Percentiles rank a stretch among this genome's conserved stretches.
phyloP scores from a whole-genome alignment of 345 rosid genomes.

The Corchorus olitorius region DNA sequence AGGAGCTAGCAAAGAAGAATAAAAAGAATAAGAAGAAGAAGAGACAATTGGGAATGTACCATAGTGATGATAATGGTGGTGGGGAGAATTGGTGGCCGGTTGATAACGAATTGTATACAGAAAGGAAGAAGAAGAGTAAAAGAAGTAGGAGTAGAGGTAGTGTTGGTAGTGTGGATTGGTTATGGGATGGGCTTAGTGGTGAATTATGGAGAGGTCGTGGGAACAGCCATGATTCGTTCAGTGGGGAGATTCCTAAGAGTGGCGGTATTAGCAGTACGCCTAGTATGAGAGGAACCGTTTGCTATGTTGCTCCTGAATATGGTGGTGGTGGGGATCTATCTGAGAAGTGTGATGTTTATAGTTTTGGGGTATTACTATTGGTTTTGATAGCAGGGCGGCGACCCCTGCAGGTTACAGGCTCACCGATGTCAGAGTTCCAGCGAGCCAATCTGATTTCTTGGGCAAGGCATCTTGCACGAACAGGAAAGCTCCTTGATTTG shows the following conservation, averaged over 20 bases:
- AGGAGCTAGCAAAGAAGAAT: conserved; percentile 70
- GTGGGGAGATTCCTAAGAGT: conserved; percentile 76
- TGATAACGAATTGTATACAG: conserved; percentile 48
- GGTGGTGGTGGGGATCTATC: conserved; percentile 74
- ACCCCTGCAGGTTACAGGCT: conserved; percentile 75
- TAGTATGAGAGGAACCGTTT: conserved; percentile 96
- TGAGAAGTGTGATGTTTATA: conserved; percentile 88
- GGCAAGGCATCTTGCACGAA: conserved; percentile 79
- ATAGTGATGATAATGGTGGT: conserved; percentile 37
- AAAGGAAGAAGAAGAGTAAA: conserved; percentile 60
- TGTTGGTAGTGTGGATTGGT: conserved; percentile 78
- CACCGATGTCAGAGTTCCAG: conserved; percentile 76
- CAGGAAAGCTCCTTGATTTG: conserved; percentile 74
- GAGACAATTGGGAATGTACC: conserved; percentile 33
- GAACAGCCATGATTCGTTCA: conserved; percentile 64
- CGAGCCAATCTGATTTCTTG: conserved; percentile 89
- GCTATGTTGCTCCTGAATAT: conserved; percentile 90
- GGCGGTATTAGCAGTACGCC: conserved; percentile 87
- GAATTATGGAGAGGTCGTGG: conserved; percentile 59
- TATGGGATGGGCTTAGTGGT: conserved; percentile 74
- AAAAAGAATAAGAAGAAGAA: conserved; percentile 59
- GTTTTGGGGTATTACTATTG: conserved; percentile 74
- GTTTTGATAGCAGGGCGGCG: conserved; percentile 88
- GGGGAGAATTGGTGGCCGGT: conserved; percentile 63
- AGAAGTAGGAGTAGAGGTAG: conserved; percentile 53